Evolutionary conservation across 2,329 filamentous ascomycete species (phyloP).

Genomic region (Penicillium palitans): DNA sequence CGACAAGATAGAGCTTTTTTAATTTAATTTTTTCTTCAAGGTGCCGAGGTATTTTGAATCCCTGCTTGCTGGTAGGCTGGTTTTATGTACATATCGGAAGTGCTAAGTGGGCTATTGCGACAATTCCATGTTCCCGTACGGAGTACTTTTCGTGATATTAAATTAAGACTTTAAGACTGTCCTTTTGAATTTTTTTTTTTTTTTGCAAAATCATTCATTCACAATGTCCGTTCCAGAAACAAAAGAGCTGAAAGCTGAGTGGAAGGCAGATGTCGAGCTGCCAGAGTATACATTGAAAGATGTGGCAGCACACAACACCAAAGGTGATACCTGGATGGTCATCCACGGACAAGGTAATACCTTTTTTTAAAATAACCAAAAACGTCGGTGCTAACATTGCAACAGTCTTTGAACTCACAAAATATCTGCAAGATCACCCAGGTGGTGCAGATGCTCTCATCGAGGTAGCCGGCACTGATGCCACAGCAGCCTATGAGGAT

Average conservation of each 20-base stretch:
- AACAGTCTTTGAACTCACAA: conserved; percentile 59
- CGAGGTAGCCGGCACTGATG: conserved; percentile 46
- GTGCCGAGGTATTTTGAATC: conserved; percentile 2
- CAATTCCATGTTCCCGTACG: not conserved
- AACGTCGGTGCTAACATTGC: not conserved
- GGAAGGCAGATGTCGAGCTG: conserved; percentile 17
- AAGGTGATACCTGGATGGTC: conserved; percentile 55
- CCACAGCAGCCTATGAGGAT: conserved; percentile 46
- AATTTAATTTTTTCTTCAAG: not conserved
- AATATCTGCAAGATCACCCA: conserved; percentile 61
- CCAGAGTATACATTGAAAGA: conserved; percentile 31
- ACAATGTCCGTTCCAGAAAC: conserved; percentile 15
- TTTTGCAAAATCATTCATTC: not conserved
- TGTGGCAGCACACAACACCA: conserved; percentile 52
- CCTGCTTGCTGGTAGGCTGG: not conserved
- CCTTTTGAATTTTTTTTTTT: not conserved
- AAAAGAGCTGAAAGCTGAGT: conserved; percentile 19
- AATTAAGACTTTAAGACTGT: not conserved
- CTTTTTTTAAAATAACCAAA: not conserved
- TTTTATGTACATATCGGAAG: conserved; percentile 1
- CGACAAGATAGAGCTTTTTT: not conserved
- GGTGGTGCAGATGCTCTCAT: conserved; percentile 44
- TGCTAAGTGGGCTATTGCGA: not conserved
- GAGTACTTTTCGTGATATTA: not conserved
- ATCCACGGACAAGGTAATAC: conserved; percentile 56